phyloP scores from a whole-genome alignment of 2,329 filamentous ascomycete genomes.

The Verticillium dahliae region DNA sequence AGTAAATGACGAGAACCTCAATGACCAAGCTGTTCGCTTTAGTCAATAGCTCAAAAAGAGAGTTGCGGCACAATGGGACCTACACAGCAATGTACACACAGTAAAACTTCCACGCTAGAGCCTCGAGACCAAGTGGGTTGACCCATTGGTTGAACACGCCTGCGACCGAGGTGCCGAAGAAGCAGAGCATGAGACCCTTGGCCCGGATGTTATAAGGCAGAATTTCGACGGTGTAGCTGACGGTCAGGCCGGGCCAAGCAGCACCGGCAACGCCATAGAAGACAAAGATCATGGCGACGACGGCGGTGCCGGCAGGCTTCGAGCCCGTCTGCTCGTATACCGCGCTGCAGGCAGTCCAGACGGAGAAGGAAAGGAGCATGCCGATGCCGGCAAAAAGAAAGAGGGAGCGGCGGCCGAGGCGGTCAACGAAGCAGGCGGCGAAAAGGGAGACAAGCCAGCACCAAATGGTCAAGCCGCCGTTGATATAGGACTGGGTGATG shows the following conservation, averaged over 20 bases:
- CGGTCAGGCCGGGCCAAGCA: conserved; percentile 50
- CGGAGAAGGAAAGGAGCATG: conserved; percentile 41
- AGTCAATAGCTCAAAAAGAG: conserved; percentile 46
- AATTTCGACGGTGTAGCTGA: conserved; percentile 46
- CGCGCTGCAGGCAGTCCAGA: conserved; percentile 41
- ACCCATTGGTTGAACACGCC: conserved; percentile 47
- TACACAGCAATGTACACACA: conserved; percentile 6
- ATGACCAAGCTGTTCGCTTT: conserved; percentile 44
- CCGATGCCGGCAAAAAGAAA: conserved; percentile 40
- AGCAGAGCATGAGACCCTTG: conserved; percentile 51
- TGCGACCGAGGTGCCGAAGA: conserved; percentile 47
- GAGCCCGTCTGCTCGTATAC: conserved; percentile 33
- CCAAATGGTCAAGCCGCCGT: conserved; percentile 43
- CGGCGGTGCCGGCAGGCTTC: conserved; percentile 29
- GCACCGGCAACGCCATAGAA: conserved; percentile 41
- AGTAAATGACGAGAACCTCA: conserved; percentile 49
- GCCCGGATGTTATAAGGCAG: conserved; percentile 42
- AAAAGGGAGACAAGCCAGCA: conserved; percentile 43
- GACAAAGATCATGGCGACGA: conserved; percentile 35
- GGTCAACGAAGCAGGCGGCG: conserved; percentile 47
- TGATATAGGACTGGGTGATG: conserved; percentile 1
- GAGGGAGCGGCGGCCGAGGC: conserved; percentile 47
- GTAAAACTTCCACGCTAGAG: conserved; percentile 13
- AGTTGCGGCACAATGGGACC: conserved; percentile 1
- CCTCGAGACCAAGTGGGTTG: conserved; percentile 47